phyloP scores from a whole-genome alignment of 768 basidiomycete species.

The Dictyophora rubrovolvata region DNA sequence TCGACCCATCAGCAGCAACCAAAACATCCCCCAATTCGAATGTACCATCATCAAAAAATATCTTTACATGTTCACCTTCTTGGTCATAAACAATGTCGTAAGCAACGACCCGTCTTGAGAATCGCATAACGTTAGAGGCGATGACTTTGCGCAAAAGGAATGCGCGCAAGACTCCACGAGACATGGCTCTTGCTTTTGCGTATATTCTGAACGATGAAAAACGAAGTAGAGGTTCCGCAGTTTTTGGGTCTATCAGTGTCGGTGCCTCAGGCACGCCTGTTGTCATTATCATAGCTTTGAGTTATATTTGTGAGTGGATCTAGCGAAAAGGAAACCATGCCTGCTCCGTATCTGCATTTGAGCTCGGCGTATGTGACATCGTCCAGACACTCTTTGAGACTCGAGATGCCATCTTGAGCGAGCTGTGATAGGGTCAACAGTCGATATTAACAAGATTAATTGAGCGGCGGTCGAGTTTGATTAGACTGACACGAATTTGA shows the following conservation, averaged over 20 bases:
- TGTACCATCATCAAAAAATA: conserved; percentile 7
- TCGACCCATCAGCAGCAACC: conserved; percentile 7
- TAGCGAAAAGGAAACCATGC: not conserved
- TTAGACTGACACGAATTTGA: conserved; percentile 2
- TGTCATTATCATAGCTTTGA: not conserved
- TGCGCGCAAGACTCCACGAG: conserved; percentile 3
- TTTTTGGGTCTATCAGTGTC: conserved; percentile 6
- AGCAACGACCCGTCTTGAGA: conserved; percentile 1
- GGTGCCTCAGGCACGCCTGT: conserved; percentile 5
- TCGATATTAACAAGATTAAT: not conserved
- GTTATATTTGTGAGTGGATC: not conserved
- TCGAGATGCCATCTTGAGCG: conserved; percentile 3
- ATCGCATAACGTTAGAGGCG: conserved; percentile 3
- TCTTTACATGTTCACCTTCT: conserved; percentile 6
- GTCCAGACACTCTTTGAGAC: conserved; percentile 5
- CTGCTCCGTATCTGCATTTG: conserved; percentile 5
- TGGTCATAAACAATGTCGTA: conserved; percentile 6
- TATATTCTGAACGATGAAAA: conserved; percentile 2
- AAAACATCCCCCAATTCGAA: conserved; percentile 3
- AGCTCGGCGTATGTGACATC: conserved; percentile 7
- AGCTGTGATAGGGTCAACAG: not conserved
- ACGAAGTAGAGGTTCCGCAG: conserved; percentile 1
- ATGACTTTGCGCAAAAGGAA: conserved; percentile 4
- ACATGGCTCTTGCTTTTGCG: conserved; percentile 8
- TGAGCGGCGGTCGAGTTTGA: not conserved